Conservation (phyloP, 2,329 filamentous ascomycete genomes). For the Fusarium floridanum region DNA sequence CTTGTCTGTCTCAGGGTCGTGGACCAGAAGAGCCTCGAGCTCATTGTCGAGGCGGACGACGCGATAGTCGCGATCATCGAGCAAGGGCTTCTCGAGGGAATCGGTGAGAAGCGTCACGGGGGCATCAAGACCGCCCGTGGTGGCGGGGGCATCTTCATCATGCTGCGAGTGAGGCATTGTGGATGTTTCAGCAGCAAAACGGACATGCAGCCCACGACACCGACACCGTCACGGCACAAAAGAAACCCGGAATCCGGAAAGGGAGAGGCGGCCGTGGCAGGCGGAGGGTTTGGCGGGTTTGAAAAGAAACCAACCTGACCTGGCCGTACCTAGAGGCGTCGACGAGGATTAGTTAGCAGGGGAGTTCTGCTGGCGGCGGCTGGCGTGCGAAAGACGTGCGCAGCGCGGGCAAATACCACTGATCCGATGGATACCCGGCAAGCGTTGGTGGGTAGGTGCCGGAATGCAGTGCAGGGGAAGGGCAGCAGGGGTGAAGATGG, state of each 20-base stretch:
- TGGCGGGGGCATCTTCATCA: conserved; percentile 39
- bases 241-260: conserved; percentile 21
- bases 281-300: conserved; percentile 21
- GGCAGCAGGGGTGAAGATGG: background rate
- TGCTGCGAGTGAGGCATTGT: conserved; percentile 50
- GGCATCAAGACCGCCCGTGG: conserved; percentile 43
- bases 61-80: conserved; percentile 89
- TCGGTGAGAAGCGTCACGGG: conserved; percentile 72
- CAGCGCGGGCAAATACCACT: conserved; percentile 3
- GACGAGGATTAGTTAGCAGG: conserved; percentile 31
- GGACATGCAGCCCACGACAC: conserved; percentile 25
- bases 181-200: conserved; percentile 22
- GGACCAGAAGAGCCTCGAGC: conserved; percentile 91
- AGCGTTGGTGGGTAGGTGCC: conserved; percentile 2
- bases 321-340: conserved; percentile 7
- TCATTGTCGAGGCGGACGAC: conserved; percentile 88
- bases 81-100: conserved; percentile 81
- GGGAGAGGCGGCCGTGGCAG: conserved; percentile 27
- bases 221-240: conserved; percentile 32
- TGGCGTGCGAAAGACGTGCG: conserved; percentile 17
- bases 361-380: conserved; percentile 20
- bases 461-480: conserved; percentile 7
- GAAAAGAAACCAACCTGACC: conserved; percentile 2
- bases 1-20: conserved; percentile 96
- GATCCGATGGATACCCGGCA: conserved; percentile 12